Evolutionary conservation across 2,329 filamentous ascomycete species (phyloP).

Genomic region (Teratosphaeria epicoccoides): DNA sequence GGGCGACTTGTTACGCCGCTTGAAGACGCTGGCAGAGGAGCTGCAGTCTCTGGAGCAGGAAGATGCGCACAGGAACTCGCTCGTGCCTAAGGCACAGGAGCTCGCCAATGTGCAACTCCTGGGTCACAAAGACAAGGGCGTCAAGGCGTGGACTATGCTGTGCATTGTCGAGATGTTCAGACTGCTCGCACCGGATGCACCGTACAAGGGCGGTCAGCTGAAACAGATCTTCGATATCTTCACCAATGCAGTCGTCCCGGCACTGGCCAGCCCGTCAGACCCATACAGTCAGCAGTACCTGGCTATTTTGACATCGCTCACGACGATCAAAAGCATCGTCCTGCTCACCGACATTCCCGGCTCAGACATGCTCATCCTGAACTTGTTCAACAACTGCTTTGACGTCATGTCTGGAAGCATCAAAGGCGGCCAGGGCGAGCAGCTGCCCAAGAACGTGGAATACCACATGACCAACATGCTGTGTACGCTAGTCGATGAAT

Average conservation of each 20-base stretch:
- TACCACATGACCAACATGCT: conserved; percentile 83
- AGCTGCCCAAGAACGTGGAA: conserved; percentile 85
- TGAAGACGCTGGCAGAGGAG: conserved; percentile 73
- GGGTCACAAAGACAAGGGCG: conserved; percentile 84
- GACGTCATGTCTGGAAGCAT: conserved; percentile 76
- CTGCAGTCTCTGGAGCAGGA: conserved; percentile 81
- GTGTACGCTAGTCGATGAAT: conserved; percentile 78
- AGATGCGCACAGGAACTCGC: conserved; percentile 68
- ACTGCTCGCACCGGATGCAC: conserved; percentile 87
- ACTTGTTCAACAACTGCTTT: conserved; percentile 81
- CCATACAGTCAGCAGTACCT: conserved; percentile 90
- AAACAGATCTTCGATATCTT: conserved; percentile 95
- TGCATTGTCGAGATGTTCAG: conserved; percentile 89
- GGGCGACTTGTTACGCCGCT: conserved; percentile 66
- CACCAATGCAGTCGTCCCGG: conserved; percentile 70
- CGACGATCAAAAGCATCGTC: conserved; percentile 89
- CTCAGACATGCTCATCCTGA: conserved; percentile 65
- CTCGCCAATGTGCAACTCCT: conserved; percentile 72
- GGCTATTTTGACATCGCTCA: conserved; percentile 77
- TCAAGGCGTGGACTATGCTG: conserved; percentile 77
- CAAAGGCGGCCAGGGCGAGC: conserved; percentile 64
- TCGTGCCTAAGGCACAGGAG: conserved; percentile 73
- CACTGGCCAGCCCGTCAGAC: conserved; percentile 74
- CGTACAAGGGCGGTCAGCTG: conserved; percentile 79
- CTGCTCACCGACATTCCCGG: conserved; percentile 80